Evolutionary conservation across 306 rosid genomes (phyloP).

Genomic region (Myrica gale): DNA sequence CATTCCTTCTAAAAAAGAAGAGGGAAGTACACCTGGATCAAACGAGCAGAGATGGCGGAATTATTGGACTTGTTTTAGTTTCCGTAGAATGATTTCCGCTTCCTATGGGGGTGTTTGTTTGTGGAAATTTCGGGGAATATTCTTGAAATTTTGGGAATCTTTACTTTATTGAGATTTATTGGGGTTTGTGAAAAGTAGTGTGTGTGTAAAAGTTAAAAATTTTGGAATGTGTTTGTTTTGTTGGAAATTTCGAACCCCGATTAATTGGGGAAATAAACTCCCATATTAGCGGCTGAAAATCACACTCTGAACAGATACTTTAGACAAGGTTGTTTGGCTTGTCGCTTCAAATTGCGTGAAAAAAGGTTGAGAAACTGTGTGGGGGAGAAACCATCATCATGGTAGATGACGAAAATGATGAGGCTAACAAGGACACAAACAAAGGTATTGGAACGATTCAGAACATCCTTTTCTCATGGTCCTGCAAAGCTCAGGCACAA

Average conservation of each 20-base stretch:
- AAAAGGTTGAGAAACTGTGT: background rate
- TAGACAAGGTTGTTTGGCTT: background rate
- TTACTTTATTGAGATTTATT: too few relatives aligned
- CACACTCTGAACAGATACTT: background rate
- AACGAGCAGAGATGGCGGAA: background rate
- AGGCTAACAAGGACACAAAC: slow-evolving; percentile 19
- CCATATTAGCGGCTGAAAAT: background rate
- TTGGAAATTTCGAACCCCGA: too few relatives aligned
- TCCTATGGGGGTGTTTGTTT: too few relatives aligned
- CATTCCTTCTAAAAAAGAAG: background rate
- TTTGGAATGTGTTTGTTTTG: too few relatives aligned
- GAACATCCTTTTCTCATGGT: slow-evolving; percentile 41
- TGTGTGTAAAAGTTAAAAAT: too few relatives aligned
- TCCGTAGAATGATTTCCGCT: background rate
- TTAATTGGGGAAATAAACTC: too few relatives aligned
- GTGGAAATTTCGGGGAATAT: too few relatives aligned
- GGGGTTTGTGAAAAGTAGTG: too few relatives aligned
- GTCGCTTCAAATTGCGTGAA: background rate
- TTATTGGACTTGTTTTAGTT: background rate
- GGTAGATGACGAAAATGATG: background rate
- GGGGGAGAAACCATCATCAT: background rate
- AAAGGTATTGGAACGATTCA: slow-evolving; percentile 18
- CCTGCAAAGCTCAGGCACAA: slow-evolving; percentile 34
- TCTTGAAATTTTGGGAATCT: too few relatives aligned
- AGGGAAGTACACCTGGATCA: background rate